Base-by-base conservation (phyloP, 371 early-diverging fungal genomes). In the Mucor velutinosus region DNA sequence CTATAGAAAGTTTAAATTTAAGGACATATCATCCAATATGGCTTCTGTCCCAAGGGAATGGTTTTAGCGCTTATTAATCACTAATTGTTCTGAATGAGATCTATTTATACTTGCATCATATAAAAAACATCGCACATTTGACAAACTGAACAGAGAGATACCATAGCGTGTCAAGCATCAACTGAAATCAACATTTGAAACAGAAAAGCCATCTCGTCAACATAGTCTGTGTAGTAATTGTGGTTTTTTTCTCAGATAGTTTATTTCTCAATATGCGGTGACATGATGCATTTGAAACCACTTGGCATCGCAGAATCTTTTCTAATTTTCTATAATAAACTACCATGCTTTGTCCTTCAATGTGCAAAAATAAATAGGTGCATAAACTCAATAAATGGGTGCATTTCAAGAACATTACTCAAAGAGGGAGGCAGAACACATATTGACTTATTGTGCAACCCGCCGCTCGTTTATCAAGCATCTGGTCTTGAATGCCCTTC, bases 371-470 rank as follows among this genome's bases (percentile, higher is more conserved):
- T 19, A 47, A 19, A 8, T 11, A 10, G 8, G n/a, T 47, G 47
- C 47, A 47, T 47, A 47, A 47, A 47, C 1, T 11, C 21, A 47
- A 21, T 47, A 47, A 19, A 21, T 4, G n/a, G 47, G 19, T 47
- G 47, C 47, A 47, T 47, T 47, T 47, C 47, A 19, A 14, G 4
- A 21, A 11, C 7, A 27, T 53, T 3, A 53, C 12, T 53, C 25
- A 41, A 11, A 41, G 17, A 41, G 37, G 11, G 37, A 37, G 37
- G 1, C 17, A 53, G 53, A 15, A 25, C 27, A 27, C 27, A 27
- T 15, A 53, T 27, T 53, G 53, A 53, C 27, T 53, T 53, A 15
- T 27, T 53, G 53, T 53, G 53, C 53, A 53, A 53, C 53, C 53
- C 53, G 53, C 53, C 11, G 53, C 53, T 25, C 27, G 25, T 53